These are phyloP conservation scores for Kregervanrija pseudodelftensis DNA, from an alignment of 805 yeast species.

Conservation along the genomic window DNA sequence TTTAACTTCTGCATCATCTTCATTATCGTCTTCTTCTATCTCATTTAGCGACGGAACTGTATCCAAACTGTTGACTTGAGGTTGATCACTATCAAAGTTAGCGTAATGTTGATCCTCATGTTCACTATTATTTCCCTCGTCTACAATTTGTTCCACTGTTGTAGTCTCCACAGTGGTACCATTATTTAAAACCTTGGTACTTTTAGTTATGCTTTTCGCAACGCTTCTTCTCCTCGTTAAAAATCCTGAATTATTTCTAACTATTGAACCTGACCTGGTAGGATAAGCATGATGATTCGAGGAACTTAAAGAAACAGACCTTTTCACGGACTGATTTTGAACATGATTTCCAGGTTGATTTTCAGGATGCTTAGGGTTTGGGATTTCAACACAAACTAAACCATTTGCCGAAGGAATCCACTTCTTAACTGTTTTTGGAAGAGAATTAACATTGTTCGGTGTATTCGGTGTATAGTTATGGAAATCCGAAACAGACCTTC, in stretches of 20 bases:
- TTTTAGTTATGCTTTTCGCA: constrained; percentile 7
- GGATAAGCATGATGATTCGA: background rate
- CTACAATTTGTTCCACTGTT: constrained; percentile 4
- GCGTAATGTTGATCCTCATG: constrained; percentile 8
- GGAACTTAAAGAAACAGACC: background rate
- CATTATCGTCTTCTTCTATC: too few species aligned
- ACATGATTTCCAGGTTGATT: background rate
- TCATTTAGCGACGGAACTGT: too few species aligned
- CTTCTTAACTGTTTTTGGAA: constrained; percentile 49
- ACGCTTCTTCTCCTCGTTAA: constrained; percentile 1
- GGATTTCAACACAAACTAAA: constrained; percentile 61
- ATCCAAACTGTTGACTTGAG: too few species aligned
- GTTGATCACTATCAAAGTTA: constrained; percentile 7
- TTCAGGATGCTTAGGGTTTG: constrained; percentile 28
- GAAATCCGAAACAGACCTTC: constrained; percentile 13
- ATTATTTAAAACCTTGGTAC: constrained; percentile 8
- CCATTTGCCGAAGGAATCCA: constrained; percentile 74
- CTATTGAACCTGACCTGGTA: background rate
- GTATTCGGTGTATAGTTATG: background rate
- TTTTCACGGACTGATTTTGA: background rate
- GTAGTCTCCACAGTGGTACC: constrained; percentile 11
- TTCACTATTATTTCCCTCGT: too few species aligned
- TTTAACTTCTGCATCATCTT: too few species aligned
- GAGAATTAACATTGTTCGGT: constrained; percentile 1
- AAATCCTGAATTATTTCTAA: background rate